phyloP scores from a whole-genome alignment of 306 rosid species.

The Trifolium subterraneum region DNA sequence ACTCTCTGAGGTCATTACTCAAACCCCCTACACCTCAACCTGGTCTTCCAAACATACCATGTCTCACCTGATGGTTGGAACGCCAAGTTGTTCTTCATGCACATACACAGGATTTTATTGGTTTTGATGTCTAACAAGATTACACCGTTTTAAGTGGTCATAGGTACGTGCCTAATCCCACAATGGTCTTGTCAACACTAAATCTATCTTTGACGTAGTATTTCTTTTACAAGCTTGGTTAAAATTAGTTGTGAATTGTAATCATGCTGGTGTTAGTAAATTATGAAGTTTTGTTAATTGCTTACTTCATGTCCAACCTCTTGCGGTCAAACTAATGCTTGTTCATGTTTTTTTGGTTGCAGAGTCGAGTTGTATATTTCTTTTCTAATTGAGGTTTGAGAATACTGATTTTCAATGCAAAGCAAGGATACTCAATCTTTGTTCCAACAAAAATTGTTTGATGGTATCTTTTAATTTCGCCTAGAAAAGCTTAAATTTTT shows the following conservation, averaged over 20 bases:
- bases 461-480: constrained; percentile 46
- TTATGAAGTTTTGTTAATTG: constrained; percentile 3
- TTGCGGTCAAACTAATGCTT: constrained; percentile 43
- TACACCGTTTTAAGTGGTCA: constrained; percentile 50
- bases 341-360: constrained; percentile 53
- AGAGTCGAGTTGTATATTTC: constrained; percentile 65
- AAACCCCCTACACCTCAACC: constrained; percentile 77
- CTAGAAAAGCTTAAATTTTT: constrained; percentile 50
- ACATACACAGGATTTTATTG: constrained; percentile 64
- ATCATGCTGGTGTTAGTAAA: neutral
- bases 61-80: constrained; percentile 56
- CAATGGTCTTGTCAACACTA: constrained; percentile 25
- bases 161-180: constrained; percentile 53
- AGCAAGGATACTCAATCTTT: constrained; percentile 54
- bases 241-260: neutral
- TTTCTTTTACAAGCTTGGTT: neutral
- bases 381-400: constrained; percentile 55
- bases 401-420: constrained; percentile 59
- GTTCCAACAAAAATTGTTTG: constrained; percentile 51
- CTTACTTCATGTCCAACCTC: constrained; percentile 22
- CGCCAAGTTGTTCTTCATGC: constrained; percentile 56
- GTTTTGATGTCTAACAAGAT: constrained; percentile 61
- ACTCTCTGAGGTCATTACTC: constrained; percentile 78
- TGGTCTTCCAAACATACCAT: constrained; percentile 60
- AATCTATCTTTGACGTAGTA: constrained; percentile 22